Evolutionary conservation across 768 basidiomycete species (phyloP), one percentile per base, ranked within the genome.

Genomic region (Bullera alba): DNA sequence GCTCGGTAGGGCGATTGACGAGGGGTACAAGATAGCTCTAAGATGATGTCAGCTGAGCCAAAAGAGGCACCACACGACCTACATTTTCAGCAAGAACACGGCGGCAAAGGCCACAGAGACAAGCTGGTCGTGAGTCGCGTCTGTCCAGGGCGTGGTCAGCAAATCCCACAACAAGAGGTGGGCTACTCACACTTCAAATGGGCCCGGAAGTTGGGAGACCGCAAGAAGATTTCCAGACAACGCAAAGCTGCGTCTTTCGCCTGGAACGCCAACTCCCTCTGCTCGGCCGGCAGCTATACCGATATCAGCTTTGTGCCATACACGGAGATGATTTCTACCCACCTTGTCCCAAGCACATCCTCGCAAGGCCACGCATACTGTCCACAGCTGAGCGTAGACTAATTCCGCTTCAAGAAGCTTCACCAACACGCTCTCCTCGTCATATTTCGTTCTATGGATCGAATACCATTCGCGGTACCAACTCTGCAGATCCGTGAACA

Each of bases 311-410:
- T 39, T 12, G 8, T 34, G 10, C 10, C 32, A 34, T 8, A 34
- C 19, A 39, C 12, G 37, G 7, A 32, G n/a, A n/a, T n/a, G n/a
- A n/a, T n/a, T n/a, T n/a, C n/a, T n/a, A 50, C 61, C 38, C 49
- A 64, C 62, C 73, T 90, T 91, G 65, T 95, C 90, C 91, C 90
- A 96, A 4, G 86, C 82, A 22, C 85, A 86, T 16, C 91, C 91
- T 52, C 91, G 81, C 39, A 96, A 76, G 12, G 89, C 89, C 21
- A 93, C 84, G 67, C 91, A 95, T 19, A 91, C 85, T 27, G 93
- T 80, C 91, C 91, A 95, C 4, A 96, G 77, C 70, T 93, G 92
- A 25, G 91, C 87, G 67, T 93, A 91, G 65, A 91, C 83, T 44
- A 93, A 76, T 67, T 95, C 91, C 4, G 85, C 86, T 2, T 83